Conservation (phyloP, 1,284 basidiomycete species). For the Trichosporon sp. region DNA sequence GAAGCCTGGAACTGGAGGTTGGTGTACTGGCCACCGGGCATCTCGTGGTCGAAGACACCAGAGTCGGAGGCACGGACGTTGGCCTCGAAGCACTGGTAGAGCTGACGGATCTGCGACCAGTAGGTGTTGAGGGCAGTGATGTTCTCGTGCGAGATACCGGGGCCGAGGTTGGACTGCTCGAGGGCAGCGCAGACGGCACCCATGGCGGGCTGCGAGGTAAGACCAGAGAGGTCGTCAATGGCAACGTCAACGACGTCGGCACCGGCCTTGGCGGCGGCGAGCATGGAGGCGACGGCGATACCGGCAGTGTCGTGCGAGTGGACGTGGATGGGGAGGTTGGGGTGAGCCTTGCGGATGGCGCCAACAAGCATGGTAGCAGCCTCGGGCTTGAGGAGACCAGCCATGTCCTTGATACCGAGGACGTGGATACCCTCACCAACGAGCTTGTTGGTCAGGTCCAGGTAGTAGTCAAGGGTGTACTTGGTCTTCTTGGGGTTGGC, state of each 20-base stretch:
- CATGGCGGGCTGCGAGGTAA: conserved; percentile 99
- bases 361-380: conserved; percentile 91
- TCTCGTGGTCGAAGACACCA: conserved; percentile 98
- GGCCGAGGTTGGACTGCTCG: conserved; percentile 92
- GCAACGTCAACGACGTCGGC: conserved; percentile 98
- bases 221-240: conserved; percentile 97
- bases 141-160: conserved; percentile 95
- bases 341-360: conserved; percentile 92
- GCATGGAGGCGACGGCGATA: conserved; percentile 94
- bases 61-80: conserved; percentile 96
- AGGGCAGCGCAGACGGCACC: conserved; percentile 91
- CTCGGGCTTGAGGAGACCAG: conserved; percentile 92
- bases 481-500: conserved; percentile 94
- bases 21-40: conserved; percentile 94
- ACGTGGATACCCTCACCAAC: conserved; percentile 96
- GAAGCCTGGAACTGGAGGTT: conserved; percentile 98
- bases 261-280: conserved; percentile 91
- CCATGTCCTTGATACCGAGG: conserved; percentile 99
- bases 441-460: conserved; percentile 92
- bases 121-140: conserved; percentile 97
- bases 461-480: conserved; percentile 97
- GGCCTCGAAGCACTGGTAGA: conserved; percentile 97
- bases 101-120: conserved; percentile 95
- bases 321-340: conserved; percentile 97
- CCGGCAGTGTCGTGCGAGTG: conserved; percentile 99